Evolutionary conservation across 2,329 filamentous ascomycete genomes (phyloP).

Genomic region (Clarireedia homoeocarpa): DNA sequence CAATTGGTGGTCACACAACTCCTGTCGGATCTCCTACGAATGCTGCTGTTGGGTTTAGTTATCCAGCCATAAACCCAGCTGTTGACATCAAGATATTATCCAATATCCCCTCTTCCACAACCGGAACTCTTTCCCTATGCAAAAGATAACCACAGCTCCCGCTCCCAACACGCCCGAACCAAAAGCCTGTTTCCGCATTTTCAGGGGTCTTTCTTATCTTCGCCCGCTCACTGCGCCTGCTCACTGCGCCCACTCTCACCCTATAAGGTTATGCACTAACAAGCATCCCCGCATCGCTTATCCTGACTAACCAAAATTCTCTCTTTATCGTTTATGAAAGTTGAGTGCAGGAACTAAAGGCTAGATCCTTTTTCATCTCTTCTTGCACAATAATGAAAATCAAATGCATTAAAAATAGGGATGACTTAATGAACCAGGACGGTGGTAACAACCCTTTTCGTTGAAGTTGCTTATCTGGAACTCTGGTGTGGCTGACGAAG

Average conservation of each 20-base stretch:
- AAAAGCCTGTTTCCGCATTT: background rate
- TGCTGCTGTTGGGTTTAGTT: too few relatives aligned
- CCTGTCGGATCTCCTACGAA: too few relatives aligned
- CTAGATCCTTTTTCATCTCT: too few relatives aligned
- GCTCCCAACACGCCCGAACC: background rate
- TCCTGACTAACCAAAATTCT: background rate
- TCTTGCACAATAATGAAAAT: too few relatives aligned
- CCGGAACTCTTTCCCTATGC: too few relatives aligned
- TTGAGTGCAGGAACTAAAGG: too few relatives aligned
- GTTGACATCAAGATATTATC: too few relatives aligned
- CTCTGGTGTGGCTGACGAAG: background rate
- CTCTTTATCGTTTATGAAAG: background rate
- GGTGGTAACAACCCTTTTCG: background rate
- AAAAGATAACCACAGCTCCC: background rate
- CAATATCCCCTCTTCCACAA: too few relatives aligned
- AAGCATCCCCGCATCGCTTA: conserved; percentile 5
- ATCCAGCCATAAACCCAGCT: too few relatives aligned
- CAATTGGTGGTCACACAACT: too few relatives aligned
- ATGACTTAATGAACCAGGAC: background rate
- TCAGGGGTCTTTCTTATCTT: background rate
- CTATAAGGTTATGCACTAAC: background rate
- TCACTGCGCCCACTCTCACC: too few relatives aligned
- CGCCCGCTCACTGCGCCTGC: background rate
- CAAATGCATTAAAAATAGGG: background rate
- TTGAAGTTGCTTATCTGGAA: background rate